These are phyloP conservation scores for Podila epicladia DNA, from an alignment of 192 early-diverging fungal genomes.

Conservation along the genomic window DNA sequence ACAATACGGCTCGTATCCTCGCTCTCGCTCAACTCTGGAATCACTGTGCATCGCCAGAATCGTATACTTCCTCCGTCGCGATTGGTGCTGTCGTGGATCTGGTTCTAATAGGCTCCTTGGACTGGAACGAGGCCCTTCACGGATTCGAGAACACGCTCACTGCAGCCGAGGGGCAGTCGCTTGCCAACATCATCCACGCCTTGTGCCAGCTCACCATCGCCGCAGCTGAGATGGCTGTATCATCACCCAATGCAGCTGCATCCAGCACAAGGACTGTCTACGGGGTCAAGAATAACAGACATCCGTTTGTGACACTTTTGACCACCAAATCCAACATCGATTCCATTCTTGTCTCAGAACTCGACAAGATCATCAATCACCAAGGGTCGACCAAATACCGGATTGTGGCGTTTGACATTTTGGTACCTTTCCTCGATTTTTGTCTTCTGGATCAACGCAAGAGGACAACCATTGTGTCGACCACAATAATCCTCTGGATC, in stretches of 20 bases:
- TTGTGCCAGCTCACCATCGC: constrained; percentile 21
- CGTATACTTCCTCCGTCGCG: constrained; percentile 36
- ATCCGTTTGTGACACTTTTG: constrained; percentile 39
- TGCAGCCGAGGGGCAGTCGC: constrained; percentile 23
- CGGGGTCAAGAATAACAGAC: constrained; percentile 38
- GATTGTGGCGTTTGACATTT: constrained; percentile 19
- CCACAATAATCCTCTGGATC: constrained; percentile 30
- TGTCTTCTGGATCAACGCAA: constrained; percentile 31
- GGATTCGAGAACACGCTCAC: constrained; percentile 42
- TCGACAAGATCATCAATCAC: constrained; percentile 35
- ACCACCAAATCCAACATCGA: constrained; percentile 17
- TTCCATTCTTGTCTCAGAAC: constrained; percentile 15
- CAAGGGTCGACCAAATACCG: constrained; percentile 24
- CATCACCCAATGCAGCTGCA: neutral
- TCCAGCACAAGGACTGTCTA: constrained; percentile 16
- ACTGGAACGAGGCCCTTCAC: constrained; percentile 36
- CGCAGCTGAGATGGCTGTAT: constrained; percentile 18
- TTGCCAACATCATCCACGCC: constrained; percentile 34
- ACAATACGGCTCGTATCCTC: constrained; percentile 10
- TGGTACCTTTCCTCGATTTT: constrained; percentile 41
- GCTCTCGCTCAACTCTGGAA: constrained; percentile 43
- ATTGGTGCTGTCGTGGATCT: constrained; percentile 24
- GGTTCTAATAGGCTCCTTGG: constrained; percentile 11
- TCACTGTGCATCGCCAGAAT: constrained; percentile 27
- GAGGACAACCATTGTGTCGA: constrained; percentile 15